phyloP scores from a whole-genome alignment of 345 rosid genomes.

The Brassica napus region Da-Ae NC_063441.1:16534001-16534500 shows the following conservation, averaged over 20 bases:
- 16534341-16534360: slow-evolving; percentile 39
- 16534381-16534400: slow-evolving; percentile 25
- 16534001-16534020: too few relatives aligned
- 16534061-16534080: too few relatives aligned
- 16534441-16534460: slow-evolving; percentile 27
- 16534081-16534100: too few relatives aligned
- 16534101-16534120: too few relatives aligned
- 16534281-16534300: not conserved
- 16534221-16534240: not conserved
- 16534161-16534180: too few relatives aligned
- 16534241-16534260: not conserved
- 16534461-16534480: slow-evolving; percentile 39
- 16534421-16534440: slow-evolving; percentile 27
- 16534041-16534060: too few relatives aligned
- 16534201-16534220: not conserved
- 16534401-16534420: not conserved
- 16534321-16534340: slow-evolving; percentile 40
- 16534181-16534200: not conserved
- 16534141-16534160: too few relatives aligned
- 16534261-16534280: not conserved
- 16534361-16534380: slow-evolving; percentile 42
- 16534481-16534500: not conserved
- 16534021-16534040: too few relatives aligned
- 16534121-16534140: too few relatives aligned
- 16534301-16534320: slow-evolving; percentile 1